These are phyloP conservation scores for Nigrospora sphaerica DNA, from an alignment of 2,329 filamentous ascomycete genomes.

Conservation along the genomic window DNA sequence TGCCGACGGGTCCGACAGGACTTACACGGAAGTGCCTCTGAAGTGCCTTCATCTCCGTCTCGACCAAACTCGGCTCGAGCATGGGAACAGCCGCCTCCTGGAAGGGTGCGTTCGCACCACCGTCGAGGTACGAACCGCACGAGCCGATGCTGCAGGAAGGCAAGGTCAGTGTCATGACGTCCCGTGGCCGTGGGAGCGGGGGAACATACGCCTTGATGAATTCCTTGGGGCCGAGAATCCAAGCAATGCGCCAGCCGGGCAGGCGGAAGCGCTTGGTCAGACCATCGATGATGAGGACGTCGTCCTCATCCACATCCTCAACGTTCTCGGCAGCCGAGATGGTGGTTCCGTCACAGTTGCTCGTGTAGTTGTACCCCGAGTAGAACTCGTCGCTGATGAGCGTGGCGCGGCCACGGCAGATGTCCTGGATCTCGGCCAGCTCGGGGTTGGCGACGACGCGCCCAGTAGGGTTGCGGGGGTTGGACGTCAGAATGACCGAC, in stretches of 20 bases:
- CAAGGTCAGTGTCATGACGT: constrained; percentile 2
- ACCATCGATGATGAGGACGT: constrained; percentile 91
- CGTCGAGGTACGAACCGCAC: constrained; percentile 90
- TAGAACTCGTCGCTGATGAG: constrained; percentile 97
- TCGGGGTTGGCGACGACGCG: constrained; percentile 80
- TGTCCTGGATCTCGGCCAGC: constrained; percentile 83
- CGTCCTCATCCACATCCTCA: constrained; percentile 80
- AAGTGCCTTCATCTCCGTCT: constrained; percentile 79
- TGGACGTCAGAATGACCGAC: constrained; percentile 86
- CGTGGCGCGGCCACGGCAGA: constrained; percentile 84
- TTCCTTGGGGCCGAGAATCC: constrained; percentile 93
- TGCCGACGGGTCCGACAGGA: background rate
- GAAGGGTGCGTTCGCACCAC: constrained; percentile 90
- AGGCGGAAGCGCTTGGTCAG: constrained; percentile 95
- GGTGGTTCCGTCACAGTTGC: constrained; percentile 81
- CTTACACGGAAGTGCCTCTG: constrained; percentile 73
- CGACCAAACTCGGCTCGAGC: constrained; percentile 80
- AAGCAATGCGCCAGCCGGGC: constrained; percentile 92
- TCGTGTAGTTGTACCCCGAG: constrained; percentile 91
- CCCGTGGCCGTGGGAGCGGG: background rate
- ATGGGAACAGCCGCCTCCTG: constrained; percentile 89
- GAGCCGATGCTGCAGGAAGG: constrained; percentile 57
- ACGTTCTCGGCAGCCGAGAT: constrained; percentile 88
- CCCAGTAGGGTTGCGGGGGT: constrained; percentile 91
- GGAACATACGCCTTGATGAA: constrained; percentile 72